Conservation (phyloP, 129 eudicot species). For the Artemisia annua region DNA sequence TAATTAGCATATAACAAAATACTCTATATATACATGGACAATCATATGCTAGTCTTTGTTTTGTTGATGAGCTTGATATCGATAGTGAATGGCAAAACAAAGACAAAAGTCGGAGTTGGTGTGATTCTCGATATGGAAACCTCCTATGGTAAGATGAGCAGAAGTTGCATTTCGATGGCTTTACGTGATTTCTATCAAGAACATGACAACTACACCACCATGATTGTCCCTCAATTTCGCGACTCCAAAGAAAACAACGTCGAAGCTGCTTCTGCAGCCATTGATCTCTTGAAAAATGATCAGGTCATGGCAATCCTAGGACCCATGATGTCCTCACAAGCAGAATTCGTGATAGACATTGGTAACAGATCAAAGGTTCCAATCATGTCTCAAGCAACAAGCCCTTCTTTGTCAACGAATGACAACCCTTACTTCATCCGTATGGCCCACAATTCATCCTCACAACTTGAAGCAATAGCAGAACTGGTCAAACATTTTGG, state of each 20-base stretch:
- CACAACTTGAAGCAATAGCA: background rate
- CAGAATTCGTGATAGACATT: background rate
- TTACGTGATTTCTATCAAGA: background rate
- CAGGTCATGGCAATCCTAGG: background rate
- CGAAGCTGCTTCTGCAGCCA: conserved; percentile 8
- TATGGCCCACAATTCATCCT: background rate
- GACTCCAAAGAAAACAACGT: background rate
- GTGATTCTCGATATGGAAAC: background rate
- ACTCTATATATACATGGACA: too few relatives aligned
- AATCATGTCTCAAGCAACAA: background rate
- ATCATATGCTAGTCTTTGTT: background rate
- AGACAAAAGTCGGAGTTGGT: background rate
- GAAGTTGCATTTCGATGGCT: background rate
- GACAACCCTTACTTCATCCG: background rate
- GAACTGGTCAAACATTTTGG: background rate
- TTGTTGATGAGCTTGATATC: background rate
- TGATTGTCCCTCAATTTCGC: background rate
- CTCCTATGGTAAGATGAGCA: background rate
- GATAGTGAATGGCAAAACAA: background rate
- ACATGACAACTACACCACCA: background rate
- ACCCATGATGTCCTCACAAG: background rate
- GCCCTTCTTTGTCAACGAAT: background rate
- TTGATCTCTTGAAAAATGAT: background rate
- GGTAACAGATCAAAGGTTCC: conserved; percentile 5
- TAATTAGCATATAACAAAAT: too few relatives aligned